Evolutionary conservation across 768 basidiomycete genomes (phyloP).

Genomic region (Tricholoma matsutake): DNA sequence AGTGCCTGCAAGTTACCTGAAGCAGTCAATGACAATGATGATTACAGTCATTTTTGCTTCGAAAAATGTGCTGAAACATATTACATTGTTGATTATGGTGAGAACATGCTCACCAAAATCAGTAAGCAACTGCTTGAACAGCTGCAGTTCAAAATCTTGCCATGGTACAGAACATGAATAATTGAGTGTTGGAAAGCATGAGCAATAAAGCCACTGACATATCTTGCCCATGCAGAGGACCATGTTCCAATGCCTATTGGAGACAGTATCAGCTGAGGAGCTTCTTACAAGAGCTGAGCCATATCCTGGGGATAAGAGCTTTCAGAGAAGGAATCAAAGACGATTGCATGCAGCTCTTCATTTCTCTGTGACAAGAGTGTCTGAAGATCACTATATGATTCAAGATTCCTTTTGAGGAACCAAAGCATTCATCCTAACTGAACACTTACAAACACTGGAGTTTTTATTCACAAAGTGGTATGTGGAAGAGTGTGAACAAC

Average conservation of each 20-base stretch:
- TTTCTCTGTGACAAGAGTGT: no score
- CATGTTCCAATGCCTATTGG: background rate
- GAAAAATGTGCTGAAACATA: no score
- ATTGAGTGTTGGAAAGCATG: background rate
- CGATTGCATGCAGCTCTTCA: no score
- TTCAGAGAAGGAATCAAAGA: no score
- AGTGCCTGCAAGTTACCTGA: no score
- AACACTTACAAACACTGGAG: background rate
- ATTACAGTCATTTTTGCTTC: no score
- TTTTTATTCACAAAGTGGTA: background rate
- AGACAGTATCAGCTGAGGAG: background rate
- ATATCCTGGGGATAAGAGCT: no score
- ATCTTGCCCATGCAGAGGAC: background rate
- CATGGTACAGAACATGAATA: constrained; percentile 1
- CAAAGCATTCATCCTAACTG: background rate
- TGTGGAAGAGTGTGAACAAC: background rate
- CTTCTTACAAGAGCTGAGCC: background rate
- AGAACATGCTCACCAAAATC: constrained; percentile 2
- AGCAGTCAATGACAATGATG: no score
- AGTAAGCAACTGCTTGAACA: background rate
- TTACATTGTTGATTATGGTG: no score
- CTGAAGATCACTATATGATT: no score
- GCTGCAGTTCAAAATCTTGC: background rate
- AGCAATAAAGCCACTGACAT: background rate
- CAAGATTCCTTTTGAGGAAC: no score